Base-by-base conservation (phyloP, 2,329 filamentous ascomycete genomes). In the Claviceps maximensis region DNA sequence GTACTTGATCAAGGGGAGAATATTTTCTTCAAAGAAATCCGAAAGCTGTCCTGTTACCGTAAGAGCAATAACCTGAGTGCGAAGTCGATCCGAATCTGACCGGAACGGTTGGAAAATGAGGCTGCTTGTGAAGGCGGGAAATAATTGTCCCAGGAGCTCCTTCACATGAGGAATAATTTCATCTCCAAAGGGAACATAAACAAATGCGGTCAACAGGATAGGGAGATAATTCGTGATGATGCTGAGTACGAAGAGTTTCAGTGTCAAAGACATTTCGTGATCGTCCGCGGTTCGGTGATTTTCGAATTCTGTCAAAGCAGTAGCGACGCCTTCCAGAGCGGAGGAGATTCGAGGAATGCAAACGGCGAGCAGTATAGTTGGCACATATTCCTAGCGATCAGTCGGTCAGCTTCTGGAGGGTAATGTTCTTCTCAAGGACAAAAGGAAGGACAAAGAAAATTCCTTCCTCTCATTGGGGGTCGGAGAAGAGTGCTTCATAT, bases 181-280 rank as follows among this genome's bases (percentile, higher is more conserved):
- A 46, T 76, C 75, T 29, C 84, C 85, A 57, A 88, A 87, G 0
- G 86, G 86, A 1, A 90, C 82, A 62, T 90, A 90, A 50, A 90
- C 77, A 60, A 89, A 90, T 0, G 86, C 86, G 0, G 85, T 89
- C 7, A 90, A 71, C 56, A 89, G 76, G 47, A 87, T 84, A 0
- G 84, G 84, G 1, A 89, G 74, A 62, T 89, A 90, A 4, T 86
- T 86, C 13, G 85, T 88, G 67, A 89, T 87, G 70, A 89, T 87
- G 71, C 86, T 87, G 63, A 90, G 77, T 36, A 87, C 74, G 55
- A 89, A 89, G 8, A 85, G 77, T 72, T 89, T 89, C 56, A 84
- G 79, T 0, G 83, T 86, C 58, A 86, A 73, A 0, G 84, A 82
- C 55, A 80, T 77, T 56, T 88, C 82, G 61, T 86, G 82, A 21